Base-by-base conservation (phyloP, 179 eudicot species). In the Monotropa hypopitys region DNA sequence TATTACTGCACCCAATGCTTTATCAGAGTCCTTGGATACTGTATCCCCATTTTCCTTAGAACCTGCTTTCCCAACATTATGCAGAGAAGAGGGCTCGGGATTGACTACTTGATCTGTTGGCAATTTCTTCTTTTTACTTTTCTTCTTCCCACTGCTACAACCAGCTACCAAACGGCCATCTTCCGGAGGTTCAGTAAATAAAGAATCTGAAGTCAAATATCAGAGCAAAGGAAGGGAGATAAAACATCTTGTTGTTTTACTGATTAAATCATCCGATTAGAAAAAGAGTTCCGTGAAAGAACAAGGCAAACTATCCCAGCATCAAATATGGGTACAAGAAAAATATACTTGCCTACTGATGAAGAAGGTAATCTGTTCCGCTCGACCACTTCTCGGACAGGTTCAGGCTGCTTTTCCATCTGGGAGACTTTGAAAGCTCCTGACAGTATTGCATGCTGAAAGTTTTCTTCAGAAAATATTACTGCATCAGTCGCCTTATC, bases 361-460 rank as follows among this genome's bases (percentile, higher is more conserved):
- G 46, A 50, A 59, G 42, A 40, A 49, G 61, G 70, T 9, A 43
- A 30, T 56, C 26, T 57, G 54, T 61, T 12, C 56, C 73, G 79
- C 12, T 69, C 81, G 18, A 32, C 72, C 42, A 21, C 77, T 59
- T 74, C 77, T 77, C 73, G 53, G 51, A 65, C 57, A 67, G 63
- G 21, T 59, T 47, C 74, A 35, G 28, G 35, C 10, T 43, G 46
- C 23, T 66, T 75, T 45, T 67, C 57, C 72, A 16, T 32, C 53
- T 46, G 46, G 20, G 78, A 76, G 49, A 20, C 33, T 10, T 16
- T 23, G 5, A 49, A 5, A 46, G 16, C 56, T n/a, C 54, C 38
- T 33, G 40, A 35, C n/a, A 47, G 74, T 42, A 15, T 54, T 77
- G 57, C 35, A 61, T 35, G 77, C 70, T 23, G 84, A 56, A 49